Base-by-base conservation (phyloP, 148 eudicot genomes). In the Amaranthus hypochondriacus region DNA sequence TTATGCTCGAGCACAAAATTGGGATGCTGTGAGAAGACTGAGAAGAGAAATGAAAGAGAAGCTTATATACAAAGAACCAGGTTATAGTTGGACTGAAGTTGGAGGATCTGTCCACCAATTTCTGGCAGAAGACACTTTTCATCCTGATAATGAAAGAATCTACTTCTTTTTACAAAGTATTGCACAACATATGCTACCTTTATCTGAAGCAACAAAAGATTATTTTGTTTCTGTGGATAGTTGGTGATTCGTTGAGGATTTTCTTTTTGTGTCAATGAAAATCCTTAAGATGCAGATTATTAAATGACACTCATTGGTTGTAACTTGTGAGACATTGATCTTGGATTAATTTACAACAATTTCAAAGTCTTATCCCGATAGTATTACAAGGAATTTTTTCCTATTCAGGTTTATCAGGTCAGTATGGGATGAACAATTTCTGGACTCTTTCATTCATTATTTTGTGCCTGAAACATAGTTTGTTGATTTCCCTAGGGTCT, bases 31-130 rank as follows among this genome's bases (percentile, higher is more conserved):
- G 44, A 70, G 87, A 70, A 74, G 71, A 44, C 10, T 83, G 59
- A 80, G 91, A 75, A 81, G 67, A 78, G 86, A 85, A 71, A 83
- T 83, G 88, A 87, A 81, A 69, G 74, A 80, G 69, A 79, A 81
- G 70, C 48, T 70, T 28, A 79, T 79, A 69, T 75, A 63, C 61
- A 87, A 85, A 71, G 90, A 85, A 60, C 84, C 87, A 48, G 90
- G 88, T 43, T 83, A 70, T 64, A 87, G 90, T 76, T 87, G 90
- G 90, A 81, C 71, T 68, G 84, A 87, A 78, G 67, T 83, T 68
- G 86, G 86, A 79, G 85, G 87, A 49, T 81, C 79, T 6, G 74
- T 76, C 52, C 60, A 51, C 58, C 70, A 76, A 69, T 87, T 87
- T 73, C 70, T 81, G 47, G 85, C 88, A 13, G 82, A 81, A 13